Evolutionary conservation across 2,329 filamentous ascomycete species (phyloP).

Genomic region (Hypoxylon sp.): DNA sequence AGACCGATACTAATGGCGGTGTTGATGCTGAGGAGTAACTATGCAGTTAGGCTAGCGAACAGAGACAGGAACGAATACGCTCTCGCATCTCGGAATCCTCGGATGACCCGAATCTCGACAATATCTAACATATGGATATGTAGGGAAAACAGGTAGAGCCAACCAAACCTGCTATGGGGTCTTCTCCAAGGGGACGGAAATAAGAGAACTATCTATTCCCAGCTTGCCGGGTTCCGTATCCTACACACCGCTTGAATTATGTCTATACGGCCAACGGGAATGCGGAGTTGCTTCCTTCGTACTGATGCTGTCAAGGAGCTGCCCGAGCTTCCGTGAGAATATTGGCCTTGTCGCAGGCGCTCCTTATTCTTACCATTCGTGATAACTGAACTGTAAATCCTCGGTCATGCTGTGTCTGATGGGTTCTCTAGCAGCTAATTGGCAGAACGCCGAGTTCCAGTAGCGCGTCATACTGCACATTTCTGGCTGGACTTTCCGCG

Average conservation of each 20-base stretch:
- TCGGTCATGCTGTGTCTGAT: not conserved
- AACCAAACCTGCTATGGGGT: not conserved
- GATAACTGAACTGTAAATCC: not conserved
- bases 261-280: not conserved
- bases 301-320: not conserved
- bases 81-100: not conserved
- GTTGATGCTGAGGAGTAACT: no score
- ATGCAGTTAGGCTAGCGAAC: not conserved
- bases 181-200: not conserved
- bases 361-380: not conserved
- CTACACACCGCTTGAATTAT: not conserved
- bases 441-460: not conserved
- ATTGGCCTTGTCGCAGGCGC: not conserved
- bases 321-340: not conserved
- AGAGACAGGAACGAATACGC: not conserved
- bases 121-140: no score
- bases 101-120: not conserved
- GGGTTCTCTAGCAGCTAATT: not conserved
- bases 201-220: not conserved
- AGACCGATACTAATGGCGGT: not conserved
- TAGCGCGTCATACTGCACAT: not conserved
- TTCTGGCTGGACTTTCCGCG: not conserved
- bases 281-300: not conserved
- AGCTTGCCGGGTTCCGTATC: not conserved
- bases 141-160: no score